Evolutionary conservation across 371 early-diverging fungal species (phyloP).

Genomic region (Mucor lusitanicus): DNA sequence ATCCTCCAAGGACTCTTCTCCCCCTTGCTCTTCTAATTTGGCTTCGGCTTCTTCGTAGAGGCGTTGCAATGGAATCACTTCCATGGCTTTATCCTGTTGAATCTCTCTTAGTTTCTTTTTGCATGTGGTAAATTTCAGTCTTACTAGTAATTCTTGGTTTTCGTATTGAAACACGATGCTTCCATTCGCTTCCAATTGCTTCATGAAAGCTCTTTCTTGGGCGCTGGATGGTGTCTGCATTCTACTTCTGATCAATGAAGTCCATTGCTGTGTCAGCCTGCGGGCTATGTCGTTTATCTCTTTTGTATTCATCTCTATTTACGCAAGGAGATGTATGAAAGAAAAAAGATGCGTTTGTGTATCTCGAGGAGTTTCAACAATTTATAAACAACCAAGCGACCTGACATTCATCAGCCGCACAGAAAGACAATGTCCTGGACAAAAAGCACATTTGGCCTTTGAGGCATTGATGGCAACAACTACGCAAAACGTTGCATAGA

Average conservation of each 20-base stretch:
- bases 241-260: not conserved
- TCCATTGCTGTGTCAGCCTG: constrained; percentile 10
- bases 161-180: constrained; percentile 37
- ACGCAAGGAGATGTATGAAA: not conserved
- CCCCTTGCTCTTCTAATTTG: constrained; percentile 7
- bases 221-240: not conserved
- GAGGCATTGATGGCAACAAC: too few species aligned
- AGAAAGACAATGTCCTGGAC: too few species aligned
- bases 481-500: too few species aligned
- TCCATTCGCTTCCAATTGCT: constrained; percentile 8
- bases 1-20: constrained; percentile 31
- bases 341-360: not conserved
- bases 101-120: not conserved
- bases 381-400: too few species aligned
- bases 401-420: not conserved
- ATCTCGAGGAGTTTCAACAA: not conserved
- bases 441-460: too few species aligned
- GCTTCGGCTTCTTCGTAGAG: constrained; percentile 48
- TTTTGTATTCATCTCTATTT: not conserved
- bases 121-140: too few species aligned
- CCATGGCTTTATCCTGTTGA: constrained; percentile 45
- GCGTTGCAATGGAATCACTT: constrained; percentile 48
- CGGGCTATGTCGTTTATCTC: constrained; percentile 6
- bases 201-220: not conserved
- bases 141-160: constrained; percentile 45